Base-by-base conservation (phyloP, 2,329 filamentous ascomycete genomes). In the Aspergillus sp. region DNA sequence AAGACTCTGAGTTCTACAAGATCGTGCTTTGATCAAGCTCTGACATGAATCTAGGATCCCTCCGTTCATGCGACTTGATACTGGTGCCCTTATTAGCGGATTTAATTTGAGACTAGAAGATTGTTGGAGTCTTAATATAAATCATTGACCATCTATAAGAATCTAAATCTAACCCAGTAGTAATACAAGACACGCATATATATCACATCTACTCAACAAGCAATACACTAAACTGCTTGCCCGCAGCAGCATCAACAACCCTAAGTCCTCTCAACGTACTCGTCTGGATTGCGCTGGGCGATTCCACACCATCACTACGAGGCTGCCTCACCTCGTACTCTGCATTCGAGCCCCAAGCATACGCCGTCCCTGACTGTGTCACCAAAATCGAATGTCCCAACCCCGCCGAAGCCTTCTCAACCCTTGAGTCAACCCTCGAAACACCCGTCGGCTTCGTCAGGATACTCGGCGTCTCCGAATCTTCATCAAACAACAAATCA, bases 261-360 rank as follows among this genome's bases (percentile, higher is more conserved):
- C 87, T 85, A 74, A 87, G 85, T 46, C 84, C 88, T n/a, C 84
- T 81, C 31, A 93, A 83, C 27, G 90, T 90, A 4, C 86, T 87
- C 76, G 93, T 93, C 21, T 55, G 35, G 31, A 96, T 89, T 48
- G 86, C 68, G 0, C 88, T 91, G 0, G 91, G 89, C 14, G 82
- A 79, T 62, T 86, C 81, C 27, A 93, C 81, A 65, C 12, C 23
- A 7, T 47, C 9, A 47, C 14, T 33, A 4, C 21, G 31, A 14
- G 44, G 25, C 7, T 53, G 48, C 11, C 60, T 55, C 12, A 88
- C 87, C 77, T 95, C 87, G 62, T 86, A 88, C 73, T 89, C 92
- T 73, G 88, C 90, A 81, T 95, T 95, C 19, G 91, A 80, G 19
- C 90, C 90, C 90, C 90, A 95, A 0, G 86, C 83, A 75, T 85